A percentile compares a stretch with the other conserved stretches of the same genome.
phyloP scores from a whole-genome alignment of 1,284 basidiomycete species.

The Meira miltonrushii region DNA sequence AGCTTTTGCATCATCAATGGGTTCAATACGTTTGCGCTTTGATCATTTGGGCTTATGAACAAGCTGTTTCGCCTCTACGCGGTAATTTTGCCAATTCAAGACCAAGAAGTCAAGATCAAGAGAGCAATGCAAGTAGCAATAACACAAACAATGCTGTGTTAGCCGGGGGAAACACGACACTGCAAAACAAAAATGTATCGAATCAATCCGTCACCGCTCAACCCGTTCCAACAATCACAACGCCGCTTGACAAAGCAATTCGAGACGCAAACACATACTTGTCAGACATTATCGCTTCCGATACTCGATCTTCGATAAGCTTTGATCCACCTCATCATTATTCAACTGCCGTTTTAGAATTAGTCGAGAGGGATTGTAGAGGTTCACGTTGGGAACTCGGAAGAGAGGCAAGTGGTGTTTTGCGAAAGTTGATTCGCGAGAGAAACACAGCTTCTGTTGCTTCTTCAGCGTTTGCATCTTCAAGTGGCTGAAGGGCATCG shows the following conservation, averaged over 20 bases:
- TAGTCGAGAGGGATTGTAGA: conserved; percentile 31
- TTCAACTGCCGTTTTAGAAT: conserved; percentile 27
- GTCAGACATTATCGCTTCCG: conserved; percentile 8
- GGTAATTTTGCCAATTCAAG: conserved; percentile 6
- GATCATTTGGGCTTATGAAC: conserved; percentile 35
- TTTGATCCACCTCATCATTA: conserved; percentile 31
- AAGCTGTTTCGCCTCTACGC: conserved; percentile 24
- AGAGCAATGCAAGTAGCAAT: conserved; percentile 5
- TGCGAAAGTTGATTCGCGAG: conserved; percentile 28
- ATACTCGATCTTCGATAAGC: conserved; percentile 27
- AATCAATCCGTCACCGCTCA: neutral
- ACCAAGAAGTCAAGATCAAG: conserved; percentile 12
- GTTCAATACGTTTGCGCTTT: conserved; percentile 34
- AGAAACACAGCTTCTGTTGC: neutral
- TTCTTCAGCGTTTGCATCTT: neutral
- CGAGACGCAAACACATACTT: conserved; percentile 1
- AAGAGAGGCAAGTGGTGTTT: conserved; percentile 31
- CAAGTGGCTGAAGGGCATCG: conserved; percentile 57
- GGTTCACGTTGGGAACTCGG: conserved; percentile 37
- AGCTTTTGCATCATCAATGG: conserved; percentile 34
- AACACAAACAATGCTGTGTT: neutral
- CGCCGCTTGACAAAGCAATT: conserved; percentile 4
- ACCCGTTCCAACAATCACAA: conserved; percentile 16
- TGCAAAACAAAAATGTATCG: too few species aligned
- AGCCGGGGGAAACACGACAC: neutral